phyloP scores from a whole-genome alignment of 495 filamentous ascomycete genomes.

The Acidomyces sp. region DNA sequence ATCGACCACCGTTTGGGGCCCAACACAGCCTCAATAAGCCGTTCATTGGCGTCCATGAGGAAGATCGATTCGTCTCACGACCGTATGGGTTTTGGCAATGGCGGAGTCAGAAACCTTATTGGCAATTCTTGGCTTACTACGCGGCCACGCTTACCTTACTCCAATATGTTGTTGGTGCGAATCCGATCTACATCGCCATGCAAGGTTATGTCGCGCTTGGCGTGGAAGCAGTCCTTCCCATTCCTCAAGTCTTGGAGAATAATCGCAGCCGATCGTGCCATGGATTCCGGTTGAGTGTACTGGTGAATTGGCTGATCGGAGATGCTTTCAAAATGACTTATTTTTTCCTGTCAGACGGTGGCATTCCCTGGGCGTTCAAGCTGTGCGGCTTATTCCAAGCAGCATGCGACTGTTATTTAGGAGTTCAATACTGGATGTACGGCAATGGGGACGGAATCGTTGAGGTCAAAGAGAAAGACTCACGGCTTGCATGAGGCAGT shows the following conservation, averaged over 20 bases:
- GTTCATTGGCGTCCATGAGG: constrained; percentile 43
- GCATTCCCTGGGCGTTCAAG: constrained; percentile 82
- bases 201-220: constrained; percentile 77
- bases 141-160: constrained; percentile 49
- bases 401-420: constrained; percentile 67
- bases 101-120: constrained; percentile 76
- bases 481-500: constrained; percentile 5
- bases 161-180: constrained; percentile 57
- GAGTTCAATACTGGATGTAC: constrained; percentile 75
- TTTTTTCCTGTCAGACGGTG: constrained; percentile 51
- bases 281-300: constrained; percentile 76
- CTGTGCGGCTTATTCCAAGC: constrained; percentile 87
- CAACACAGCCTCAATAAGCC: constrained; percentile 26
- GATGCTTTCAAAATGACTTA: constrained; percentile 94
- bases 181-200: constrained; percentile 52
- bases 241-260: constrained; percentile 82
- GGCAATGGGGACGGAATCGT: constrained; percentile 38
- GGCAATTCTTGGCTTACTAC: constrained; percentile 70
- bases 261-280: constrained; percentile 65
- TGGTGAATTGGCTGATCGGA: constrained; percentile 78
- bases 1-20: constrained; percentile 51
- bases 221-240: constrained; percentile 75
- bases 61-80: constrained; percentile 31
- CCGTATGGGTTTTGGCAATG: constrained; percentile 96
- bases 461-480: constrained; percentile 4